Conservation (phyloP, 148 eudicot genomes). For the Chenopodium formosanum region DNA sequence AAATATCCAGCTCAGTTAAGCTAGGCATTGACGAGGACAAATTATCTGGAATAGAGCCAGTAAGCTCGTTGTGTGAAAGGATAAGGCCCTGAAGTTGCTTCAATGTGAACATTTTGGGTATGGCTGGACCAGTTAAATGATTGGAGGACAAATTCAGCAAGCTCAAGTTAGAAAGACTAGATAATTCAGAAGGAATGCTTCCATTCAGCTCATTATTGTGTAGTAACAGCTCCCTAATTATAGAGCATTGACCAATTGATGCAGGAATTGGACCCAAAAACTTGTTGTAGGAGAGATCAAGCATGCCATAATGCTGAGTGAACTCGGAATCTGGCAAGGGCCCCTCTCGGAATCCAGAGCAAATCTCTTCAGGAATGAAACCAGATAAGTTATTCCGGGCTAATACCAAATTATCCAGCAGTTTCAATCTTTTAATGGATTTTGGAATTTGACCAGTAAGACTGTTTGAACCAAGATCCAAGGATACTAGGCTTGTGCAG, state of each 20-base stretch:
- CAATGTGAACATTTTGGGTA: constrained; percentile 46
- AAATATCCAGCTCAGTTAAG: constrained; percentile 70
- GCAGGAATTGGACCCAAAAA: constrained; percentile 71
- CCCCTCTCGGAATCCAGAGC: constrained; percentile 70
- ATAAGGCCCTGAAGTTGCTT: constrained; percentile 78
- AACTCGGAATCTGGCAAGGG: constrained; percentile 88
- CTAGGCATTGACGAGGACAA: constrained; percentile 47
- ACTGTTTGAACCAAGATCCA: constrained; percentile 71
- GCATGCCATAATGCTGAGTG: constrained; percentile 89
- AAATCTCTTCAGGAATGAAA: constrained; percentile 75
- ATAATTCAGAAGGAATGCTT: constrained; percentile 66
- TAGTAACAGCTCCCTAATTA: constrained; percentile 55
- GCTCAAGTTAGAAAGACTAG: constrained; percentile 54
- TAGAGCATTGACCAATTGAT: constrained; percentile 54
- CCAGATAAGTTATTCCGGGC: constrained; percentile 69
- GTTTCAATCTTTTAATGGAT: constrained; percentile 48
- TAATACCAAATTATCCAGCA: constrained; percentile 78
- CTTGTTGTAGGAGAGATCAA: constrained; percentile 76
- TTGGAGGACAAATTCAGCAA: constrained; percentile 71
- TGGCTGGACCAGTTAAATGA: constrained; percentile 50
- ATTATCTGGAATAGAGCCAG: constrained; percentile 60
- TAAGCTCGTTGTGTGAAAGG: constrained; percentile 67
- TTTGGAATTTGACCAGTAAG: constrained; percentile 70
- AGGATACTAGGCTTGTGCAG: constrained; percentile 68
- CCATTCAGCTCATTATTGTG: constrained; percentile 72